Base-by-base conservation (phyloP, 768 basidiomycete genomes). In the Trametes cingulata region DNA sequence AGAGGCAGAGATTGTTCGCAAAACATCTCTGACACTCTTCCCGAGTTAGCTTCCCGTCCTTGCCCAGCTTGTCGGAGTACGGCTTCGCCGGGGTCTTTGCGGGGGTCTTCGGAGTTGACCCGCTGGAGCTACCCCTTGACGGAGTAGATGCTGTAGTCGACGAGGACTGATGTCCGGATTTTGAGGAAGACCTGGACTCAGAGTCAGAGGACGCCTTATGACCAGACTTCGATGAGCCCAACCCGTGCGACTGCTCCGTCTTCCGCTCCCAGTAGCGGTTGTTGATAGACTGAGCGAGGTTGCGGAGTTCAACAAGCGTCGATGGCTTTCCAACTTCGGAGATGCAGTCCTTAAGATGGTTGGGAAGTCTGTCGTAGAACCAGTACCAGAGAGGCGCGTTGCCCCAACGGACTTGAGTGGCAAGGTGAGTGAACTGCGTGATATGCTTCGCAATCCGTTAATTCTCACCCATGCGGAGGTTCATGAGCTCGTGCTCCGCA, bases 221-320 rank as follows among this genome's bases (percentile, higher is more conserved):
- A 15, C 15, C n/a, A 6, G 48, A 35, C 48, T 49, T 49, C 27
- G 33, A 35, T 4, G 22, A 10, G 12, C 37, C 27, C 3, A 27
- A 50, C 15, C 45, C 20, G 5, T 37, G 20, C 15, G 36, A 9
- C 35, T 46, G 51, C 42, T 59, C 33, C 2, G 37, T 20, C 41
- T 65, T 56, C 7, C 27, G 43, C 39, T 67, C 48, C 66, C 62
- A 69, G 33, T 69, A 66, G 19, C 41, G 37, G 1, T 25, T 27
- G 27, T 68, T 60, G 48, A 49, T 49, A 5, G 48, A 49, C 20
- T 61, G 68, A 0, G 55, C 55, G 0, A 61, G 41, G 3, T n/a
- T 0, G 0, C 41, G 17, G 6, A 67, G 47, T 0, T 48, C 48
- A 0, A 24, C 13, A 0, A 57, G 37, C 4, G 50, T 61, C 17